These are phyloP conservation scores for Cyclostephanos tholiformis DNA, from an alignment of 108 stramenopile genomes.

Conservation along the genomic window DNA sequence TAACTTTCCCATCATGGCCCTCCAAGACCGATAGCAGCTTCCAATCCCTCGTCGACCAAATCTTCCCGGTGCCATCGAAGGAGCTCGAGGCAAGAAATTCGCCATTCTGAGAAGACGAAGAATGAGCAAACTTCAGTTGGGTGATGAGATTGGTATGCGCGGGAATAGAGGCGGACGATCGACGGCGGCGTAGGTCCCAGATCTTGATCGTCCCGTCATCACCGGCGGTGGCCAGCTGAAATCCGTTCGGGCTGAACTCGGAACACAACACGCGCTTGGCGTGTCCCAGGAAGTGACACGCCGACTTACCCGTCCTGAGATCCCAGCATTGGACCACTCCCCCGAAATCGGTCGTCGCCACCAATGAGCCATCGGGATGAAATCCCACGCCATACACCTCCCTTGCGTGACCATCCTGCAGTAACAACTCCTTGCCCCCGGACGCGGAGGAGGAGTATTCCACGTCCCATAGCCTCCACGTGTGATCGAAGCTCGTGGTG, in stretches of 20 bases:
- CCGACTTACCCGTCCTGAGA: slow-evolving; percentile 89
- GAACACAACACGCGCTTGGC: slow-evolving; percentile 80
- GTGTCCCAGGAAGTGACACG: slow-evolving; percentile 87
- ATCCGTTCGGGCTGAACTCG: slow-evolving; percentile 91
- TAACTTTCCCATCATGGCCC: slow-evolving; percentile 97
- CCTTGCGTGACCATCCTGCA: slow-evolving; percentile 95
- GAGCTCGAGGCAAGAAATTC: slow-evolving; percentile 90
- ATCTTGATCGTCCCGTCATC: slow-evolving; percentile 94
- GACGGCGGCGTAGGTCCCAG: slow-evolving; percentile 92
- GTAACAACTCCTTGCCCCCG: slow-evolving; percentile 72
- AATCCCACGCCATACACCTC: slow-evolving; percentile 94
- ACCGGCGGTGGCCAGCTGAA: slow-evolving; percentile 93
- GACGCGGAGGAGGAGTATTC: slow-evolving; percentile 70
- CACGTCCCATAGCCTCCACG: slow-evolving; percentile 98
- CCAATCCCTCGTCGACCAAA: slow-evolving; percentile 93
- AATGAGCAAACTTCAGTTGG: slow-evolving; percentile 76
- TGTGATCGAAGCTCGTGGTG: slow-evolving; percentile 95
- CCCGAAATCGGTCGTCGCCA: slow-evolving; percentile 93
- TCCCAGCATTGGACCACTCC: slow-evolving; percentile 97
- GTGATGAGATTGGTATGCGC: slow-evolving; percentile 94
- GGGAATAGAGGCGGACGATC: slow-evolving; percentile 84
- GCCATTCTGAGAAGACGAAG: slow-evolving; percentile 54
- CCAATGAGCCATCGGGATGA: slow-evolving; percentile 94
- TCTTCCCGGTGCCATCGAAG: slow-evolving; percentile 92
- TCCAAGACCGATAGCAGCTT: slow-evolving; percentile 76